A percentile compares a stretch with the other conserved stretches of the same genome.
Evolutionary conservation across 495 filamentous ascomycete genomes (phyloP).

Genomic region (Sporormia fimetaria): DNA sequence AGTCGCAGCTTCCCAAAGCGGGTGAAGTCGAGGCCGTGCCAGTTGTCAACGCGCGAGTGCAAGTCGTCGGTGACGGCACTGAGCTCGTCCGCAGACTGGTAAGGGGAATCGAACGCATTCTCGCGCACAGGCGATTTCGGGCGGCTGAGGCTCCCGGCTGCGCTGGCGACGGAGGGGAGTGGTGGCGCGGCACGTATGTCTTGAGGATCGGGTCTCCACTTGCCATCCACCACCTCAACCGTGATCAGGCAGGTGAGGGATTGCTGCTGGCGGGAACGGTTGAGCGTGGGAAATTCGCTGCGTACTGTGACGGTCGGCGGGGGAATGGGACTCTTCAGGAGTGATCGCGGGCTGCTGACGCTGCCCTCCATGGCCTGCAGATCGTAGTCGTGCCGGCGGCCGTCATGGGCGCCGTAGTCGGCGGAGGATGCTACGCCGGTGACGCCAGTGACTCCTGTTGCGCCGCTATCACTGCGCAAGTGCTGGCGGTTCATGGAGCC

Average conservation of each 20-base stretch:
- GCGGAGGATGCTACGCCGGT: conserved; percentile 49
- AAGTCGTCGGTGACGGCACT: conserved; percentile 81
- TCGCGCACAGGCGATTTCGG: conserved; percentile 24
- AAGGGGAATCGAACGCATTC: conserved; percentile 28
- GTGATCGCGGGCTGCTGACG: conserved; percentile 58
- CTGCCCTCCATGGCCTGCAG: conserved; percentile 92
- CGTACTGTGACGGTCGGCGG: conserved; percentile 82
- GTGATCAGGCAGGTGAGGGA: conserved; percentile 89
- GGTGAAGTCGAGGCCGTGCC: conserved; percentile 94
- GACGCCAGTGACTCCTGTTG: too few relatives aligned
- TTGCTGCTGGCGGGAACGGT: conserved; percentile 84
- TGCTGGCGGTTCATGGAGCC: conserved; percentile 42
- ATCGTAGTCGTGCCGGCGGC: conserved; percentile 82
- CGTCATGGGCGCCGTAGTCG: conserved; percentile 55
- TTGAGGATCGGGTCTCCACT: conserved; percentile 79
- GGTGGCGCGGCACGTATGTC: conserved; percentile 61
- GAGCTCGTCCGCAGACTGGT: conserved; percentile 53
- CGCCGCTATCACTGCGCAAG: conserved; percentile 63
- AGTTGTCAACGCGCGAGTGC: conserved; percentile 82
- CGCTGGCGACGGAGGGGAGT: conserved; percentile 38
- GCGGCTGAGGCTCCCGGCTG: conserved; percentile 12
- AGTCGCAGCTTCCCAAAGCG: conserved; percentile 89
- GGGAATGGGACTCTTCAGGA: conserved; percentile 82
- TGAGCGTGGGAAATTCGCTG: conserved; percentile 94
- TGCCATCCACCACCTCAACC: conserved; percentile 84